Base-by-base conservation (phyloP, 2,329 filamentous ascomycete species). In the Hawksworthiomyces lignivorus region DNA sequence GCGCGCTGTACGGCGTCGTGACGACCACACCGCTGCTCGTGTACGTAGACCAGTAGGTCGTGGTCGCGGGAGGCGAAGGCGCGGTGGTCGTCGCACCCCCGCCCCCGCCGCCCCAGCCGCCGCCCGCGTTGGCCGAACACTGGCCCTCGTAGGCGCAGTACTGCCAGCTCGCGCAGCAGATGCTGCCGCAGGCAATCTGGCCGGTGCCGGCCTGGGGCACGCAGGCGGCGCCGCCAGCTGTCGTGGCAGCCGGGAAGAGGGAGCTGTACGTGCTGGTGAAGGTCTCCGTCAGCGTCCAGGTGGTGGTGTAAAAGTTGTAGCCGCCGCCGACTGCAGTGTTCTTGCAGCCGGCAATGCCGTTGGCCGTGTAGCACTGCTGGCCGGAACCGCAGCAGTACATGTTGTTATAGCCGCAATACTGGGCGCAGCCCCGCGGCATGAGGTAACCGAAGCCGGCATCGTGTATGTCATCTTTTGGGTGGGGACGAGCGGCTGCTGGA, bases 81-180 rank as follows among this genome's bases (percentile, higher is more conserved):
- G 70, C 61, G 35, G 66, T 64, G 45, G 50, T 56, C 7, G 52
- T 51, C 39, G 26, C 35, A 12, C 12, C 24, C 8, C 26, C 32
- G 50, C 54, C 49, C 11, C 36, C 52, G n/a, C 49, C 52, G 24
- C 52, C 54, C 3, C 54, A 57, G 19, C 24, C 53, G 7, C 50
- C 53, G 11, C 50, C 55, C 4, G 66, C 67, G 41, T 74, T 74
- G 20, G 72, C 59, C 5, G 66, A 61, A 56, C 83, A 87, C 54
- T 79, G 72, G 39, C 75, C 75, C 1, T 62, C 48, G 44, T 60
- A 65, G 40, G 70, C 72, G 59, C 85, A 89, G 55, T 79, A 82
- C 60, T 86, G 81, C 62, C 74, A 76, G 46, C 65, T 73, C 19
- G 76, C 75, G 60, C 84, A 90, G 69, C 84, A 89, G 45, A 81